phyloP scores from a whole-genome alignment of 2,329 filamentous ascomycete species.

The Phoma herbarum region DNA sequence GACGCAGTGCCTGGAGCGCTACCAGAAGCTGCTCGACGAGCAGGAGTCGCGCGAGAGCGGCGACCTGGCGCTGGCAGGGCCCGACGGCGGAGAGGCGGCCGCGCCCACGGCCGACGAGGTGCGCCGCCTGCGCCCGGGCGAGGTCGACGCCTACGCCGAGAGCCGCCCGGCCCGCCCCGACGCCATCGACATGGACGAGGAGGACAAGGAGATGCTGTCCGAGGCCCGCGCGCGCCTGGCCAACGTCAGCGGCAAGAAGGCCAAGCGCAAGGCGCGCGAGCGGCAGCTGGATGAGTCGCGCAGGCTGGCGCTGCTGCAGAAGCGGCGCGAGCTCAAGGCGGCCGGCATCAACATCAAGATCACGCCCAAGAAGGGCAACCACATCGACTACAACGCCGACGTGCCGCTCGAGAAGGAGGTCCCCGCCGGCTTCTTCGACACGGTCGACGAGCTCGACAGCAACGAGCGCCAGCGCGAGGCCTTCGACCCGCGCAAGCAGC shows the following conservation, averaged over 20 bases:
- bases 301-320: conserved; percentile 88
- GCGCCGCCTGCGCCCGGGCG: conserved; percentile 84
- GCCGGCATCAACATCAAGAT: conserved; percentile 99
- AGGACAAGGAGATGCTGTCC: conserved; percentile 99
- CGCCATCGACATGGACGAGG: conserved; percentile 97
- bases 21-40: conserved; percentile 95
- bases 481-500: conserved; percentile 93
- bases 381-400: conserved; percentile 99
- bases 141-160: conserved; percentile 96
- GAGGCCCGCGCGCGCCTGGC: conserved; percentile 95
- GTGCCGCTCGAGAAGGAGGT: conserved; percentile 97
- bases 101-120: conserved; percentile 95
- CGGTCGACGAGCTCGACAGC: conserved; percentile 76
- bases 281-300: conserved; percentile 94
- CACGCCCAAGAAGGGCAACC: conserved; percentile 85
- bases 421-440: conserved; percentile 91
- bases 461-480: conserved; percentile 86
- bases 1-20: conserved; percentile 95
- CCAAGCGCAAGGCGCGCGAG: conserved; percentile 95
- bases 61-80: conserved; percentile 82
- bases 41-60: conserved; percentile 87
- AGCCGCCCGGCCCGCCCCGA: conserved; percentile 95
- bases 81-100: conserved; percentile 83
- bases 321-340: conserved; percentile 94
- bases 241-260: conserved; percentile 99